phyloP scores from a whole-genome alignment of 2,329 filamentous ascomycete genomes.

The Scedosporium boydii region DNA sequence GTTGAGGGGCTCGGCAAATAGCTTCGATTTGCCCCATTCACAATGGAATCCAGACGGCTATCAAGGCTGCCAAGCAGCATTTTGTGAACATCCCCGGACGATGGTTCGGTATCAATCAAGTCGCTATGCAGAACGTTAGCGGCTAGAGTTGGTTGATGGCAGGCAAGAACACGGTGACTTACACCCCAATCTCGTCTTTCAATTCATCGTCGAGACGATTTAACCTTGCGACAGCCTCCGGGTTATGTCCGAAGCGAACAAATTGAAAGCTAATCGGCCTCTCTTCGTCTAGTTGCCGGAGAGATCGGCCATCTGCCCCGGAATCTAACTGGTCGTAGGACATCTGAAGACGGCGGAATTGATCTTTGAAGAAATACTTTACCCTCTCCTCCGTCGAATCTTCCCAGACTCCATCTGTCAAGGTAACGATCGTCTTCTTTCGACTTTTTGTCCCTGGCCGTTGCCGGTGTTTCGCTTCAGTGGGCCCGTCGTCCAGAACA shows the following conservation, averaged over 20 bases:
- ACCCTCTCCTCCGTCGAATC: not conserved
- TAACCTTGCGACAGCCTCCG: constrained; percentile 12
- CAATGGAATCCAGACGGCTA: too few relatives aligned
- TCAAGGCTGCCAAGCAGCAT: constrained; percentile 18
- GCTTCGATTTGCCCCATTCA: too few relatives aligned
- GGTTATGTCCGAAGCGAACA: constrained; percentile 18
- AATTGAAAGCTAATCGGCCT: constrained; percentile 20
- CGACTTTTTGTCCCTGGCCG: too few relatives aligned
- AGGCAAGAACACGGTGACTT: not conserved
- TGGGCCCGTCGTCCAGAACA: not conserved
- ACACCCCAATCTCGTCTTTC: not conserved
- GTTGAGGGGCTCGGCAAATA: too few relatives aligned
- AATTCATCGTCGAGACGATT: constrained; percentile 1
- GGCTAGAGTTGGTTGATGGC: not conserved
- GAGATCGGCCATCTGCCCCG: too few relatives aligned
- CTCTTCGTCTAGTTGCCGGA: not conserved
- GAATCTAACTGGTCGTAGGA: not conserved
- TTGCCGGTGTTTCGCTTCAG: not conserved
- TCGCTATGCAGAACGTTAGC: constrained; percentile 12
- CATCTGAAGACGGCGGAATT: not conserved
- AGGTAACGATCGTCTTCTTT: not conserved
- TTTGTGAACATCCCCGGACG: constrained; percentile 18
- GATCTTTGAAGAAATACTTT: not conserved
- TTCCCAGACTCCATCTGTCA: not conserved
- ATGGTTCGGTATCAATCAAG: constrained; percentile 18